Evolutionary conservation across 768 basidiomycete species (phyloP).

Genomic region (Lepiota subincarnata): DNA sequence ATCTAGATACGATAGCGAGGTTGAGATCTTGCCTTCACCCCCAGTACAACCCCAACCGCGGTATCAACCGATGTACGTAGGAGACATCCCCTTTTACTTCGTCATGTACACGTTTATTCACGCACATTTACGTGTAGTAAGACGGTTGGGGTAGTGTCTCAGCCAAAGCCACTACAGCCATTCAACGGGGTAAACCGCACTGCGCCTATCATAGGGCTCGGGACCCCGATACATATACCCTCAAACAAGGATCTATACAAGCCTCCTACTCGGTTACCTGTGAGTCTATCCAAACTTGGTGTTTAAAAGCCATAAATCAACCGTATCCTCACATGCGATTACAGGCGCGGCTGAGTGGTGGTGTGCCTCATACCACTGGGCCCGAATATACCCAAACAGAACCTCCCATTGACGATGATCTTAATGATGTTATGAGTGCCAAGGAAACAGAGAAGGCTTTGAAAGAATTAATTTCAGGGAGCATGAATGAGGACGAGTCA

Average conservation of each 20-base stretch:
- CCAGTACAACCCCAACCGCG: slow-evolving; percentile 8
- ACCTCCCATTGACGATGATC: slow-evolving; percentile 14
- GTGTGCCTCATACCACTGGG: slow-evolving; percentile 1
- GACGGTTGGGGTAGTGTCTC: background rate
- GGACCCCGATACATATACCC: slow-evolving; percentile 30
- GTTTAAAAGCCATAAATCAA: slow-evolving; percentile 3
- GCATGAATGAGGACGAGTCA: slow-evolving; percentile 53
- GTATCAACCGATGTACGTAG: slow-evolving; percentile 5
- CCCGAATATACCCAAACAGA: background rate
- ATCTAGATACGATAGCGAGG: background rate
- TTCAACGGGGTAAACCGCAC: background rate
- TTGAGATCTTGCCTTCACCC: slow-evolving; percentile 13
- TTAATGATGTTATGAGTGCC: slow-evolving; percentile 29
- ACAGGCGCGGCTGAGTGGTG: background rate
- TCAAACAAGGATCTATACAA: slow-evolving; percentile 25
- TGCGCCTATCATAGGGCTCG: slow-evolving; percentile 10
- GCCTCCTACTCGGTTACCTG: background rate
- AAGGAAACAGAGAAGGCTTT: slow-evolving; percentile 75
- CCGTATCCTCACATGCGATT: background rate
- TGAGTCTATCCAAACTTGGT: slow-evolving; percentile 13
- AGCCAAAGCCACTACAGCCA: slow-evolving; percentile 7
- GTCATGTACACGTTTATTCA: background rate
- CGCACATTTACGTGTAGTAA: background rate
- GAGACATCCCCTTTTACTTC: background rate
- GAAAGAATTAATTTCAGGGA: slow-evolving; percentile 69